A percentile compares a stretch with the other conserved stretches of the same genome.
Evolutionary conservation across 1,284 basidiomycete genomes (phyloP).

Genomic region (Calocybe gambosa): DNA sequence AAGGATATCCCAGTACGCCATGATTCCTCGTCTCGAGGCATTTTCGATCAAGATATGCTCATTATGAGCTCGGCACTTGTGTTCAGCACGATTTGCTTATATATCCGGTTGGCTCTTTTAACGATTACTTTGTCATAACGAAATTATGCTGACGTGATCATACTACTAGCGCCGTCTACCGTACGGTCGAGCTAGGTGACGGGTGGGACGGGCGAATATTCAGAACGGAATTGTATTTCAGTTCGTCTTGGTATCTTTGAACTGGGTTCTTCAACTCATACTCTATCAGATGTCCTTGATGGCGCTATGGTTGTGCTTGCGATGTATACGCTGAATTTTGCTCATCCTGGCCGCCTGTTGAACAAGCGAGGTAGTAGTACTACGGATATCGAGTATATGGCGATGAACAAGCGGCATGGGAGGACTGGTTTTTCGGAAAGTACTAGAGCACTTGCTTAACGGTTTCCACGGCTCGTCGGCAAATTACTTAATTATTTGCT

Average conservation of each 20-base stretch:
- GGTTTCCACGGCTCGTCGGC: background rate
- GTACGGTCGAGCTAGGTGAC: slow-evolving; percentile 45
- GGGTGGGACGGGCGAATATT: slow-evolving; percentile 51
- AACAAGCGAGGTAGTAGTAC: background rate
- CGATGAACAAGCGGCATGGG: background rate
- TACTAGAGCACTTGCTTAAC: background rate
- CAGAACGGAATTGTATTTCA: slow-evolving; percentile 47
- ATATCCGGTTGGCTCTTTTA: slow-evolving; percentile 26
- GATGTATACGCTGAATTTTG: slow-evolving; percentile 45
- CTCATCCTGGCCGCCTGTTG: slow-evolving; percentile 39
- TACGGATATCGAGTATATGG: background rate
- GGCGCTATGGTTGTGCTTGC: slow-evolving; percentile 50
- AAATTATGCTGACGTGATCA: background rate
- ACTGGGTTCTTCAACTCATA: background rate
- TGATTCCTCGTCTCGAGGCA: slow-evolving; percentile 4
- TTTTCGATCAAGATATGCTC: slow-evolving; percentile 23
- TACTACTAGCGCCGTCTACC: slow-evolving; percentile 34
- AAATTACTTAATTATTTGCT: no score
- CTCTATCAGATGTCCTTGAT: slow-evolving; percentile 46
- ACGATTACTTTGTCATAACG: background rate
- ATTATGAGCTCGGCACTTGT: slow-evolving; percentile 24
- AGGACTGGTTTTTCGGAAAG: background rate
- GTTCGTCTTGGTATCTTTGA: slow-evolving; percentile 23
- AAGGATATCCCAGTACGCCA: slow-evolving; percentile 29
- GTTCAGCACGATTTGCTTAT: slow-evolving; percentile 30